Evolutionary conservation across 306 rosid species (phyloP), one percentile per base, ranked within the genome.

Genomic region (Quercus glauca): DNA sequence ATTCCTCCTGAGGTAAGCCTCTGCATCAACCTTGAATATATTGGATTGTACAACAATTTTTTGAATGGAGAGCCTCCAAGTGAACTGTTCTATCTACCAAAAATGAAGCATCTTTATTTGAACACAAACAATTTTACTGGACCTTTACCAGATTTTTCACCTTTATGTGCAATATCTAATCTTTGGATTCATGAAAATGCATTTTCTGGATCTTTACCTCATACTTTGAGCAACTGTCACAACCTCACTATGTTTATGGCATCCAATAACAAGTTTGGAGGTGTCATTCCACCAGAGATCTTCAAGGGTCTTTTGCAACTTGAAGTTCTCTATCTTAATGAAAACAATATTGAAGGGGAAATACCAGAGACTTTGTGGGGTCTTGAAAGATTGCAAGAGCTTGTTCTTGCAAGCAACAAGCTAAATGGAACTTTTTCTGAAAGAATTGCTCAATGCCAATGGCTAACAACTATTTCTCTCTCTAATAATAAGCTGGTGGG

Each of bases 1-100:
- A 68, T 77, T 67, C 80, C 80, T 52, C 68, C 75, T 33, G 74
- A 77, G 74, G 80, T 77, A 68, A 77, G 80, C 74, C 41, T 77
- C 35, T 29, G 80, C n/a, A 68, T n/a, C 67, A 68, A 55, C 20
- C 74, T 77, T 33, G 43, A 77, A 55, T 68, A 77, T 53, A 14
- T 77, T 68, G 80, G 80, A 3, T 68, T 77, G 7, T 73, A 77
- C 74, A 68, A 77, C 26, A 77, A 77, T 77, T 68, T 55, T 63
- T 67, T 77, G 56, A 68, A 45, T 13, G 80, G 80, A 25, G 68
- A 77, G 68, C 55, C 55, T 37, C 80, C 80, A 35, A 68, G 67
- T 68, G 69, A 55, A 35, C 17, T 68, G 15, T 77, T 77, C 25
- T 31, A 41, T 52, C 74, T 77, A 0, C 75, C 80, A 68, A 55